phyloP scores from a whole-genome alignment of 805 yeast species.

The Hanseniaspora lachancei region DNA sequence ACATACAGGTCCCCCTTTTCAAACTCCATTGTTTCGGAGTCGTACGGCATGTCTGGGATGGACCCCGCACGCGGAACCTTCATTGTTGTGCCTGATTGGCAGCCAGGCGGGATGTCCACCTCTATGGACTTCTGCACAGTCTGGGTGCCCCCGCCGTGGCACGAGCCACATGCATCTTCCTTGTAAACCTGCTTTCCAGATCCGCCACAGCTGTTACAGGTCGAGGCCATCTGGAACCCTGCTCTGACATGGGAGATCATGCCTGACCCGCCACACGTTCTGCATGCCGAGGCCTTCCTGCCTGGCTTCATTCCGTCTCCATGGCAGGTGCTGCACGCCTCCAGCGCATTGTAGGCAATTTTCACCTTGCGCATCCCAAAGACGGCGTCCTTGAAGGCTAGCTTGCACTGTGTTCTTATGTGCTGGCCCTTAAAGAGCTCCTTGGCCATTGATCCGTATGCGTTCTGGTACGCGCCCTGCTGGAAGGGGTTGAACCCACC shows the following conservation, averaged over 20 bases:
- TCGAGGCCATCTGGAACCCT: constrained; percentile 93
- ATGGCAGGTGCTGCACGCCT: constrained; percentile 62
- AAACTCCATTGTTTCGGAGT: constrained; percentile 47
- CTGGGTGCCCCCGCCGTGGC: constrained; percentile 84
- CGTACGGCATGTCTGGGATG: constrained; percentile 65
- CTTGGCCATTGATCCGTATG: constrained; percentile 33
- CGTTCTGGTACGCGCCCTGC: constrained; percentile 27
- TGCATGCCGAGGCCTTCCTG: constrained; percentile 62
- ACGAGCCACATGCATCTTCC: constrained; percentile 57
- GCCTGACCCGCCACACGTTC: constrained; percentile 87
- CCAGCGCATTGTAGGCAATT: constrained; percentile 60
- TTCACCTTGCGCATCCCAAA: constrained; percentile 56
- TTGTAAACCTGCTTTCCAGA: constrained; percentile 65
- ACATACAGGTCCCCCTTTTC: constrained; percentile 80
- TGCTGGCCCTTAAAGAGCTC: constrained; percentile 83
- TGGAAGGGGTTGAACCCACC: constrained; percentile 14
- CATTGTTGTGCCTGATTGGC: constrained; percentile 72
- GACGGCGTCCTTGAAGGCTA: constrained; percentile 75
- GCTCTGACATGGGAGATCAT: constrained; percentile 74
- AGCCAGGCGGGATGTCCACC: constrained; percentile 79
- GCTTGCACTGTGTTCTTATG: constrained; percentile 61
- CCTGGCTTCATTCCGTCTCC: constrained; percentile 80
- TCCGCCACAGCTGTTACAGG: constrained; percentile 80
- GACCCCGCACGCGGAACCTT: constrained; percentile 85
- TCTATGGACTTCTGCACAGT: constrained; percentile 53